A percentile compares a stretch with the other conserved stretches of the same genome.
These are phyloP conservation scores for Immersiella caudata DNA, from an alignment of 495 filamentous ascomycete genomes.

Conservation along the genomic window DNA sequence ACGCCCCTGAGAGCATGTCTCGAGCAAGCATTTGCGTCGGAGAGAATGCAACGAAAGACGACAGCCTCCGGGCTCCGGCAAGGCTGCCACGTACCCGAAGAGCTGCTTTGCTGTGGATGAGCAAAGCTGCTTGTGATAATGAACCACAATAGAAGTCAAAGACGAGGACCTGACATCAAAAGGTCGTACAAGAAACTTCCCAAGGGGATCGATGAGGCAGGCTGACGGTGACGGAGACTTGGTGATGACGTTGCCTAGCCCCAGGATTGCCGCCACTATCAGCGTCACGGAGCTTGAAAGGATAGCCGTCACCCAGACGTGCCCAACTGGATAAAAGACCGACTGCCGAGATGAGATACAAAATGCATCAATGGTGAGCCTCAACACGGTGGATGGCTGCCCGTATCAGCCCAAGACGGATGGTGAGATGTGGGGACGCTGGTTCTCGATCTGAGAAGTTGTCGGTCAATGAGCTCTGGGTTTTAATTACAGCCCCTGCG, in stretches of 20 bases:
- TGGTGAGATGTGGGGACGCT: conserved; percentile 4
- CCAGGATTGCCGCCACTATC: neutral
- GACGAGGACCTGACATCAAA: neutral
- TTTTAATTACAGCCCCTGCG: conserved; percentile 44
- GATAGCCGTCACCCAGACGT: neutral
- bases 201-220: neutral
- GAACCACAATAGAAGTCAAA: neutral
- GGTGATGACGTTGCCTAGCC: neutral
- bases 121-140: too few species aligned
- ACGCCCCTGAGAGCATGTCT: too few species aligned
- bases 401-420: neutral
- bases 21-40: too few species aligned
- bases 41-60: neutral
- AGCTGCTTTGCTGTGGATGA: too few species aligned
- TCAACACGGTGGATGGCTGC: neutral
- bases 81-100: too few species aligned
- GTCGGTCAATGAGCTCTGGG: conserved; percentile 11
- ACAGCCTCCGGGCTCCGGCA: neutral
- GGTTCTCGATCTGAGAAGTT: neutral
- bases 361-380: neutral
- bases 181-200: neutral
- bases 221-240: neutral
- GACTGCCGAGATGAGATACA: neutral
- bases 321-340: neutral
- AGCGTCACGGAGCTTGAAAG: neutral